These are phyloP conservation scores for Calonectria leucothoes DNA, from an alignment of 2,329 filamentous ascomycete species.

Conservation along the genomic window DNA sequence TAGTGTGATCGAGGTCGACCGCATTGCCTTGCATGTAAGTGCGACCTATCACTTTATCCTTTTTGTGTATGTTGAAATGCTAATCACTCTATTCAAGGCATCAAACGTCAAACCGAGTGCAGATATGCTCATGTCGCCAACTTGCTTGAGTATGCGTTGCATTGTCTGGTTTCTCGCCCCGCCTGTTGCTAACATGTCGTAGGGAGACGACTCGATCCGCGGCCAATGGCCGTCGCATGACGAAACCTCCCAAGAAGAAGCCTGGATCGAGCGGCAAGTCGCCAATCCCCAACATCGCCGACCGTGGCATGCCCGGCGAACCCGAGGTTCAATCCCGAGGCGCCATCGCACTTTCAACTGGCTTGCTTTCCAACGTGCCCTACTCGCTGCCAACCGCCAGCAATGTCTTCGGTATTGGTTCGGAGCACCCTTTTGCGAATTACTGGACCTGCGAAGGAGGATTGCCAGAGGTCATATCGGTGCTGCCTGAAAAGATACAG, in stretches of 20 bases:
- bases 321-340: slow-evolving; percentile 59
- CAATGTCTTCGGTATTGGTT: slow-evolving; percentile 84
- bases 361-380: slow-evolving; percentile 78
- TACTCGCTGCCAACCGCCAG: slow-evolving; percentile 77
- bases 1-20: slow-evolving; percentile 82
- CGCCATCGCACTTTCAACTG: slow-evolving; percentile 66
- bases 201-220: slow-evolving; percentile 70
- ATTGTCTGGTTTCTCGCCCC: background rate
- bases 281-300: slow-evolving; percentile 66
- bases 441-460: slow-evolving; percentile 87
- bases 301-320: slow-evolving; percentile 60
- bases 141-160: slow-evolving; percentile 73
- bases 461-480: slow-evolving; percentile 78
- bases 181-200: slow-evolving; percentile 27
- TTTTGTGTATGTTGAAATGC: background rate
- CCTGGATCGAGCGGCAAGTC: slow-evolving; percentile 51
- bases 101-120: slow-evolving; percentile 82
- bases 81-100: slow-evolving; percentile 63
- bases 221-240: slow-evolving; percentile 66
- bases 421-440: slow-evolving; percentile 83
- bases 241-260: slow-evolving; percentile 68
- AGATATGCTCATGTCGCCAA: slow-evolving; percentile 82
- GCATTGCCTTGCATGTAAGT: slow-evolving; percentile 73
- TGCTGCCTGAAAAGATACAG: slow-evolving; percentile 80
- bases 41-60: background rate